Percentiles rank a stretch among this genome's conserved stretches.
phyloP scores from a whole-genome alignment of 495 filamentous ascomycete species.

The Extremus antarcticus region DNA sequence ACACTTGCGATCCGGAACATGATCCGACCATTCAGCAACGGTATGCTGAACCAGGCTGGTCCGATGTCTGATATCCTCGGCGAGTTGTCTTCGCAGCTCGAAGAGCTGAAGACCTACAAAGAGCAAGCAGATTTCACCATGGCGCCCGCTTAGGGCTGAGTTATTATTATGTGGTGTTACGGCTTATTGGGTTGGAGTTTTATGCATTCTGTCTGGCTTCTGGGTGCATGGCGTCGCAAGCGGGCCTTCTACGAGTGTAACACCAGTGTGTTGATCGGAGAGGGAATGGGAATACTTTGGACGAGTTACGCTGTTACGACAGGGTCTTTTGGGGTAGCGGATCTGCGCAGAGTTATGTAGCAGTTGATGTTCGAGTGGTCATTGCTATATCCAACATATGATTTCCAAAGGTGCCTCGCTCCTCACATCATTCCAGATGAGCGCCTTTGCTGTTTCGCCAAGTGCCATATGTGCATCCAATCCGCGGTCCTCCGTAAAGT shows the following conservation, averaged over 20 bases:
- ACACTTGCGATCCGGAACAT: conserved; percentile 34
- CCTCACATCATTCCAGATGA: neutral
- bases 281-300: neutral
- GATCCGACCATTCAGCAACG: conserved; percentile 28
- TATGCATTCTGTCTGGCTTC: neutral
- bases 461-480: neutral
- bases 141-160: conserved; percentile 13
- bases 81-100: conserved; percentile 25
- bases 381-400: neutral
- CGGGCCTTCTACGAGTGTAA: neutral
- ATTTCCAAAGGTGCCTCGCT: neutral
- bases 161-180: neutral
- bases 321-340: neutral
- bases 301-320: conserved; percentile 1
- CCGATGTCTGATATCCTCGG: conserved; percentile 31
- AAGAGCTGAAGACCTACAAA: conserved; percentile 27
- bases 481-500: no score
- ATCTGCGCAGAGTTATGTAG: neutral
- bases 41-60: conserved; percentile 29
- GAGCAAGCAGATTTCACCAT: conserved; percentile 20
- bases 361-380: no score
- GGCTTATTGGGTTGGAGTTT: neutral
- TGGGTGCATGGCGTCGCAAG: neutral
- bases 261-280: neutral
- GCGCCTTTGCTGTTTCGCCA: neutral